These are phyloP conservation scores for Trametes cinnabarina DNA, from an alignment of 768 basidiomycete species.

Conservation along the genomic window DNA sequence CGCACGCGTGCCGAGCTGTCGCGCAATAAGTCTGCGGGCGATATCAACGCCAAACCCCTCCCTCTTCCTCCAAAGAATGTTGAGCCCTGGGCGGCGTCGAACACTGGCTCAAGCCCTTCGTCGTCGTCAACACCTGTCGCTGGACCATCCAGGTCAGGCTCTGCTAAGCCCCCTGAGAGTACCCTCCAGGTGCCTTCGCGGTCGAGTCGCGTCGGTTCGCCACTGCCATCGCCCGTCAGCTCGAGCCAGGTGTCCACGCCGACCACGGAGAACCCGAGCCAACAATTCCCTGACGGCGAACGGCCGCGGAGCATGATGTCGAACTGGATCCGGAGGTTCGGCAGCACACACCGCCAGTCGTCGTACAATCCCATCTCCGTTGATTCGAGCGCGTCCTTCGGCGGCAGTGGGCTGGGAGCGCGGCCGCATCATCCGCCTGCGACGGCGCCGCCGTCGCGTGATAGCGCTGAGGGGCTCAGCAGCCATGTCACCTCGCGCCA, in stretches of 20 bases:
- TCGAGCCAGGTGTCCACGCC: constrained; percentile 24
- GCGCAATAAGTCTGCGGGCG: constrained; percentile 24
- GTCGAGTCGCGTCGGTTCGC: constrained; percentile 22
- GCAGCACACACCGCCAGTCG: constrained; percentile 8
- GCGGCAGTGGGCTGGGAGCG: not conserved
- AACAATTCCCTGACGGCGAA: constrained; percentile 21
- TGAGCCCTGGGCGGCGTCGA: constrained; percentile 21
- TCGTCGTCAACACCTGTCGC: constrained; percentile 18
- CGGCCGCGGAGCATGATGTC: constrained; percentile 24
- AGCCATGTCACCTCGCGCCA: constrained; percentile 29
- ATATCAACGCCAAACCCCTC: constrained; percentile 14
- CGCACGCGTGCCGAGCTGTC: constrained; percentile 17
- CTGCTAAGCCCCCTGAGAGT: constrained; percentile 13
- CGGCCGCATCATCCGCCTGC: constrained; percentile 4
- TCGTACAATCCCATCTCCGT: constrained; percentile 4
- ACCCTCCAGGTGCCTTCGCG: constrained; percentile 23
- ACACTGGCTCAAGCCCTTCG: not conserved
- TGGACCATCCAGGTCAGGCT: constrained; percentile 22
- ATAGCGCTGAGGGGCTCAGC: constrained; percentile 48
- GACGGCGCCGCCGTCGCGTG: constrained; percentile 24
- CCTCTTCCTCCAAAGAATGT: constrained; percentile 6
- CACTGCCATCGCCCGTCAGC: constrained; percentile 29
- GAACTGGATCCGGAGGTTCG: constrained; percentile 12
- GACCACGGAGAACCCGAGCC: constrained; percentile 10
- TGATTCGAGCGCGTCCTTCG: not conserved